Evolutionary conservation across 1,284 basidiomycete species (phyloP).

Genomic region (Phellopilus nigrolimitatus): DNA sequence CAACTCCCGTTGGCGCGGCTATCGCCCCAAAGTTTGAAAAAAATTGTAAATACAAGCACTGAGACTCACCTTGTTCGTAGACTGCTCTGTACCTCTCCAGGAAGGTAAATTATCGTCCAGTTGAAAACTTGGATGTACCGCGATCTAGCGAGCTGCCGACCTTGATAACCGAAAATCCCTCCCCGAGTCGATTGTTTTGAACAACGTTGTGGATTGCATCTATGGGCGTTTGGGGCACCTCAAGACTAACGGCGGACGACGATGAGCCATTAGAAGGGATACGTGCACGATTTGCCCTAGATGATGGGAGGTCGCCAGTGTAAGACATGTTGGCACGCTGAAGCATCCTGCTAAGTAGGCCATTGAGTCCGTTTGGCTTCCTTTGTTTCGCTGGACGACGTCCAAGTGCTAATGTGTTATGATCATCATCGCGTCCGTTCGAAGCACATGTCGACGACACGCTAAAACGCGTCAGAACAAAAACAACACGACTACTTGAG

Average conservation of each 20-base stretch:
- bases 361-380: conserved; percentile 11
- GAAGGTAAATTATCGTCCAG: conserved; percentile 2
- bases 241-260: conserved; percentile 38
- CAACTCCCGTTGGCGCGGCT: conserved; percentile 25
- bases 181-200: conserved; percentile 31
- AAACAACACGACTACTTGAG: background rate
- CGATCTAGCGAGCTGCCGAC: conserved; percentile 26
- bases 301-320: background rate
- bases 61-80: conserved; percentile 1
- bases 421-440: background rate
- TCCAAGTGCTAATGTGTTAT: background rate
- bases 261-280: conserved; percentile 40
- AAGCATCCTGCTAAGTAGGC: conserved; percentile 16
- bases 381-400: conserved; percentile 5
- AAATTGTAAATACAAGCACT: background rate
- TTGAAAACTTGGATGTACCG: background rate
- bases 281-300: conserved; percentile 25
- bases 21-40: too few relatives aligned
- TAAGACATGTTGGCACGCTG: conserved; percentile 13
- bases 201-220: conserved; percentile 35
- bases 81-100: conserved; percentile 6
- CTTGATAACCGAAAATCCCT: conserved; percentile 42
- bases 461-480: background rate
- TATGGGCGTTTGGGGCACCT: conserved; percentile 36
- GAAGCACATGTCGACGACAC: too few relatives aligned